A percentile compares a stretch with the other conserved stretches of the same genome.
Evolutionary conservation across 208 protist species (phyloP).

Genomic region (Phytomonas sp.): DNA sequence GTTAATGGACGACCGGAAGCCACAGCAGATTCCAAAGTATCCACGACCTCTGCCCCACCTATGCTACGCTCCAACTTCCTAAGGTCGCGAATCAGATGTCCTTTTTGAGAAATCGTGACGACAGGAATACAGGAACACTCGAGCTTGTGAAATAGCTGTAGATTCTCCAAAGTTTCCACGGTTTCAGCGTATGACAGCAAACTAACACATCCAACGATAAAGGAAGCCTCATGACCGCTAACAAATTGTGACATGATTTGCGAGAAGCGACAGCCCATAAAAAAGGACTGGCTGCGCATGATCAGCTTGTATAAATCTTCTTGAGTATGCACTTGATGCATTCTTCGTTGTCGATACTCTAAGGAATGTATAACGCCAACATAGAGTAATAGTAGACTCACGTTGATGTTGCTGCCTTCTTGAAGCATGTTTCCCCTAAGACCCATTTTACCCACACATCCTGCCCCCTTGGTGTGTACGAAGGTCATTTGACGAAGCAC

Average conservation of each 20-base stretch:
- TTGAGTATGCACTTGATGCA: conserved; percentile 21
- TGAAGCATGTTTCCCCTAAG: conserved; percentile 34
- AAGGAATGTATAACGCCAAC: conserved; percentile 80
- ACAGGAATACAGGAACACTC: conserved; percentile 45
- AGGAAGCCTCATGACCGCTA: conserved; percentile 75
- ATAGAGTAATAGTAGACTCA: conserved; percentile 72
- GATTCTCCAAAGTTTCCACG: conserved; percentile 74
- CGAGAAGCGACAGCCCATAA: conserved; percentile 88
- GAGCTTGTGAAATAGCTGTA: conserved; percentile 79
- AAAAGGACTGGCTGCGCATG: conserved; percentile 78
- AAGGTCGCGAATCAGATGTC: conserved; percentile 55
- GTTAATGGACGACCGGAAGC: conserved; percentile 64
- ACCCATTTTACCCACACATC: conserved; percentile 65
- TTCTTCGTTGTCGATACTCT: conserved; percentile 59
- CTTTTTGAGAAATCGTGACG: conserved; percentile 61
- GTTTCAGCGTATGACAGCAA: conserved; percentile 68
- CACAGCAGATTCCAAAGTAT: conserved; percentile 18
- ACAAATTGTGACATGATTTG: conserved; percentile 85
- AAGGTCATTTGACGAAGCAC: conserved; percentile 77
- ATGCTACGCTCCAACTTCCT: conserved; percentile 47
- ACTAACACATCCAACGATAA: conserved; percentile 78
- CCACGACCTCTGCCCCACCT: conserved; percentile 45
- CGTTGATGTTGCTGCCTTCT: conserved; percentile 68
- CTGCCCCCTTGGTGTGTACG: conserved; percentile 82
- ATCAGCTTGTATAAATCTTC: conserved; percentile 64